phyloP scores from a whole-genome alignment of 179 eudicot genomes.

The Gypsophila paniculata region DNA sequence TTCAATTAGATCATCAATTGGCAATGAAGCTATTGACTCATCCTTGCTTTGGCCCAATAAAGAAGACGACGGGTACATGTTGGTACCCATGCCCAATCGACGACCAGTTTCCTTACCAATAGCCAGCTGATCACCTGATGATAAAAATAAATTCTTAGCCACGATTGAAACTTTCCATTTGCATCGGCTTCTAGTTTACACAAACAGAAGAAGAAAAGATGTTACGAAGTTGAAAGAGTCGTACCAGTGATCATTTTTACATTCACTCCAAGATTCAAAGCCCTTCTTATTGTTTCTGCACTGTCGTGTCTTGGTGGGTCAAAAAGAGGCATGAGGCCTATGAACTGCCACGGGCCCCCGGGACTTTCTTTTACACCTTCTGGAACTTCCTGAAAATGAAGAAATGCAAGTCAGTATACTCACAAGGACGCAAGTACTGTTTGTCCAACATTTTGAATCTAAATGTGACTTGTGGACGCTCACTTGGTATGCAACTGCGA shows the following conservation, averaged over 20 bases:
- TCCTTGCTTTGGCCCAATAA: slow-evolving; percentile 86
- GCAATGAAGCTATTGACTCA: slow-evolving; percentile 79
- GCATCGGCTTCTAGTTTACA: slow-evolving; percentile 10
- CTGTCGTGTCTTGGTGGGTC: slow-evolving; percentile 95
- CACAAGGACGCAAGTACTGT: not conserved
- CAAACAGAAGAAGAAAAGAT: not conserved
- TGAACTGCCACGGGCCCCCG: slow-evolving; percentile 89
- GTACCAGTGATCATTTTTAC: slow-evolving; percentile 90
- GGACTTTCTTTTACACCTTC: slow-evolving; percentile 71
- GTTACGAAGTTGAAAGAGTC: not conserved
- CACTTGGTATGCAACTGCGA: slow-evolving; percentile 91
- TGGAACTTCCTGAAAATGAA: slow-evolving; percentile 67
- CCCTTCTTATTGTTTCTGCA: slow-evolving; percentile 90
- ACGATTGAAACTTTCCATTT: slow-evolving; percentile 5
- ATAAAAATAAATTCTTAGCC: slow-evolving; percentile 17
- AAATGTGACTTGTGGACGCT: not conserved
- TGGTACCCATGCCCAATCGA: slow-evolving; percentile 94
- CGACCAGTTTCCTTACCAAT: slow-evolving; percentile 96
- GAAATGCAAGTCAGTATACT: slow-evolving; percentile 11
- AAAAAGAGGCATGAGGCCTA: slow-evolving; percentile 86
- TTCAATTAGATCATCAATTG: slow-evolving; percentile 86
- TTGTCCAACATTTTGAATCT: not conserved
- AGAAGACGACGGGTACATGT: slow-evolving; percentile 97
- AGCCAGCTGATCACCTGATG: slow-evolving; percentile 86
- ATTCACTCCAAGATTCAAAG: slow-evolving; percentile 75